phyloP scores from a whole-genome alignment of 371 early-diverging fungal species.

The Mortierella sp. region DNA sequence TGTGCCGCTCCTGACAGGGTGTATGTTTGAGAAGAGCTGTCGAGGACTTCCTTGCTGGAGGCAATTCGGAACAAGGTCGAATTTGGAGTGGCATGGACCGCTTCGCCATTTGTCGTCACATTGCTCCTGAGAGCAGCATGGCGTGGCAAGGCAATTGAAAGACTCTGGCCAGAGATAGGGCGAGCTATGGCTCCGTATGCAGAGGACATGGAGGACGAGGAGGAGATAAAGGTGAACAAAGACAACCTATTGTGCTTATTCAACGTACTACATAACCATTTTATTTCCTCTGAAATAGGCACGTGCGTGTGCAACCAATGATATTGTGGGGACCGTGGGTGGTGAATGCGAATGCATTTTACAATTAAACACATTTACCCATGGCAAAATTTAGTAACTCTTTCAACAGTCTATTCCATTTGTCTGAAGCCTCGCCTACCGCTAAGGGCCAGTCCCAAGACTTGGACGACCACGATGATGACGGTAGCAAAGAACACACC shows the following conservation, averaged over 20 bases:
- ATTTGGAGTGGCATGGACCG: slow-evolving; percentile 54
- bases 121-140: slow-evolving; percentile 44
- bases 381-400: slow-evolving; percentile 9
- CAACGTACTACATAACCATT: background rate
- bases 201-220: slow-evolving; percentile 66
- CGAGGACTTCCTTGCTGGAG: slow-evolving; percentile 20
- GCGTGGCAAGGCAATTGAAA: slow-evolving; percentile 63
- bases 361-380: slow-evolving; percentile 1
- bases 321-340: background rate
- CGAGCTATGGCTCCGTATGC: slow-evolving; percentile 74
- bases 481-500: slow-evolving; percentile 36
- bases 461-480: slow-evolving; percentile 25
- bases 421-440: background rate
- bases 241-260: background rate
- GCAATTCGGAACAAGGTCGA: slow-evolving; percentile 52
- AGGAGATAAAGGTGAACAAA: background rate
- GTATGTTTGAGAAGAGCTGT: slow-evolving; percentile 20
- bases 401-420: slow-evolving; percentile 8
- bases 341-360: background rate
- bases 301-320: background rate
- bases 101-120: slow-evolving; percentile 37
- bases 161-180: slow-evolving; percentile 43
- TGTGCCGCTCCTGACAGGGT: slow-evolving; percentile 20
- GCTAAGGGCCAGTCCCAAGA: background rate
- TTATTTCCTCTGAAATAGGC: background rate